Evolutionary conservation across 2,329 filamentous ascomycete species (phyloP).

Genomic region (Trichophaea hybrida): DNA sequence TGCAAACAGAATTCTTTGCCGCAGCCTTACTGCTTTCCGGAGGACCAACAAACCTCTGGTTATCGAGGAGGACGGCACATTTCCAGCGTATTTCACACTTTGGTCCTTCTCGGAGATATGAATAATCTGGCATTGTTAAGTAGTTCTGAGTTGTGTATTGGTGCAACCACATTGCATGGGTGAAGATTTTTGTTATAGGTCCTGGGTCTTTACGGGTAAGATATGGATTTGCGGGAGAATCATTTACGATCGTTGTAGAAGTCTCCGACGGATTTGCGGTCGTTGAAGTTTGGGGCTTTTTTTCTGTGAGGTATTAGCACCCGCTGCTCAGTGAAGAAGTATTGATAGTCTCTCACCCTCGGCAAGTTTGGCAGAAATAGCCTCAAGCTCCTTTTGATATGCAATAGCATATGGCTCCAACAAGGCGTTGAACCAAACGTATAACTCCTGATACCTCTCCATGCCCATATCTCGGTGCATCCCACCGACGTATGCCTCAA

Average conservation of each 20-base stretch:
- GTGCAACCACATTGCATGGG: neutral
- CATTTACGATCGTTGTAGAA: too few species aligned
- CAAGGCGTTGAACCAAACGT: conserved; percentile 20
- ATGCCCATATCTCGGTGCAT: conserved; percentile 22
- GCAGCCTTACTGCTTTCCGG: neutral
- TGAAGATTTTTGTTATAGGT: neutral
- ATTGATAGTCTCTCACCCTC: neutral
- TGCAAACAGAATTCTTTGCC: neutral
- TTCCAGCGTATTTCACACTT: neutral
- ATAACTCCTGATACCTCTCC: conserved; percentile 12
- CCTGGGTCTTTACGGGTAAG: neutral
- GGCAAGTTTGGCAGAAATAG: neutral
- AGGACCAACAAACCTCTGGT: neutral
- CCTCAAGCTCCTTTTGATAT: neutral
- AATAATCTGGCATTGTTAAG: neutral
- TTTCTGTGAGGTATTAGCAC: neutral
- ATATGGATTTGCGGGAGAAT: neutral
- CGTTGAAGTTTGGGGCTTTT: neutral
- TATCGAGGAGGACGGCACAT: neutral
- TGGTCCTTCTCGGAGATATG: neutral
- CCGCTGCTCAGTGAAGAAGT: neutral
- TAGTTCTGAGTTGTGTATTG: neutral
- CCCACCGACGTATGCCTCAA: conserved; percentile 24
- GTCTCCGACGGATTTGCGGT: too few species aligned
- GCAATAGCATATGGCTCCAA: conserved; percentile 22